phyloP scores from a whole-genome alignment of 495 filamentous ascomycete genomes.

The Parmelia sp. region DNA sequence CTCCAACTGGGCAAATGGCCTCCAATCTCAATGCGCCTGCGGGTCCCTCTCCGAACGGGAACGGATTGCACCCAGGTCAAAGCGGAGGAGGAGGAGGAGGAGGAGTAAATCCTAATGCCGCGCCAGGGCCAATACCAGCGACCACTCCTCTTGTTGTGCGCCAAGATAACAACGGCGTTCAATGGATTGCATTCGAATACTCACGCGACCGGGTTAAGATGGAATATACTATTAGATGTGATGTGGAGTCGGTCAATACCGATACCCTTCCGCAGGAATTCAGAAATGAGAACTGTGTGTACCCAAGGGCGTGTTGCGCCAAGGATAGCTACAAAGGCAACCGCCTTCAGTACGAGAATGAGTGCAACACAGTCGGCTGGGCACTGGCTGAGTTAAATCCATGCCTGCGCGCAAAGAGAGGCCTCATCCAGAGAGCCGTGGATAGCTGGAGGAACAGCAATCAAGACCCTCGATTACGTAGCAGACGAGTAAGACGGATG shows the following conservation, averaged over 20 bases:
- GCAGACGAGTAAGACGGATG: constrained; percentile 85
- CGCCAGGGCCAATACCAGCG: constrained; percentile 97
- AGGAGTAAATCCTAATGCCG: constrained; percentile 77
- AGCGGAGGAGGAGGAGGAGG: constrained; percentile 35
- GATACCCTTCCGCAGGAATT: constrained; percentile 80
- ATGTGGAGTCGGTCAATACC: constrained; percentile 92
- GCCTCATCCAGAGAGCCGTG: constrained; percentile 91
- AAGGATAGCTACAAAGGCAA: constrained; percentile 97
- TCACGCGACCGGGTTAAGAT: constrained; percentile 97
- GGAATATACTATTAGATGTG: constrained; percentile 98
- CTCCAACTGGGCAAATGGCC: constrained; percentile 49
- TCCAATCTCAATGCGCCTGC: constrained; percentile 39
- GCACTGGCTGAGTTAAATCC: constrained; percentile 90
- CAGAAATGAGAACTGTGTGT: constrained; percentile 97
- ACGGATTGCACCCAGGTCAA: constrained; percentile 41
- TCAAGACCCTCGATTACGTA: constrained; percentile 84
- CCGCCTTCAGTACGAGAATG: constrained; percentile 89
- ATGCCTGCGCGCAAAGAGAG: constrained; percentile 82
- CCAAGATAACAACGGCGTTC: constrained; percentile 93
- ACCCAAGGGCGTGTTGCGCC: constrained; percentile 86
- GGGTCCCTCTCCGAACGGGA: constrained; percentile 50
- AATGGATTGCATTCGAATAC: constrained; percentile 99
- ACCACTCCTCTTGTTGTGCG: constrained; percentile 92
- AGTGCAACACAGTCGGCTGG: constrained; percentile 98
- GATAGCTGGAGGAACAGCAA: constrained; percentile 99